Conservation (phyloP, 768 basidiomycete genomes). For the Peribolospora baueri region DNA sequence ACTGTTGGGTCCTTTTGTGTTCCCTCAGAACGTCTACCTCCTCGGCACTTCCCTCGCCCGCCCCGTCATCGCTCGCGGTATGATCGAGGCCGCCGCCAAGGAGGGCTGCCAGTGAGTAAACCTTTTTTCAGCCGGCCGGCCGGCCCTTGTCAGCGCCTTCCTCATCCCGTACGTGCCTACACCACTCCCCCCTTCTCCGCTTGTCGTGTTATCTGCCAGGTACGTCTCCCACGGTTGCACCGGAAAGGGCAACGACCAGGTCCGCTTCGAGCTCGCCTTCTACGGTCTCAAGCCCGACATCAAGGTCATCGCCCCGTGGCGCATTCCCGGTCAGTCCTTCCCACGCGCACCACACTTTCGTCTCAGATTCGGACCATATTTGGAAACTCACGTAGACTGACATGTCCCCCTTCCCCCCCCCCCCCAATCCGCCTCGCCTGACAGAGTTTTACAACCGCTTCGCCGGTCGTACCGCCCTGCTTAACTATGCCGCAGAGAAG, state of each 20-base stretch:
- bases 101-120: slow-evolving; percentile 79
- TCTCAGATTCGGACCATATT: too few species aligned
- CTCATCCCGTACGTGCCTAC: not conserved
- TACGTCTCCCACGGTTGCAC: slow-evolving; percentile 97
- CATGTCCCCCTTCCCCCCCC: not conserved
- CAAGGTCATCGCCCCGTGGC: slow-evolving; percentile 97
- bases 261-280: slow-evolving; percentile 96
- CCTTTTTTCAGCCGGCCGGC: not conserved
- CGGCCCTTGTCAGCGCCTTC: not conserved
- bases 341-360: not conserved
- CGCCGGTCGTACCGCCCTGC: slow-evolving; percentile 77
- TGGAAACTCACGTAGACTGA: not conserved
- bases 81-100: slow-evolving; percentile 74
- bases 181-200: not conserved
- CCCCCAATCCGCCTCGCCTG: not conserved
- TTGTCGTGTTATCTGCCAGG: slow-evolving; percentile 22
- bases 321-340: slow-evolving; percentile 46
- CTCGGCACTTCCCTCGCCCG: slow-evolving; percentile 93
- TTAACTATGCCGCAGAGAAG: slow-evolving; percentile 66
- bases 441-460: slow-evolving; percentile 92
- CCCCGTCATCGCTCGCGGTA: slow-evolving; percentile 94
- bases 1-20: not conserved
- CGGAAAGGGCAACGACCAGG: slow-evolving; percentile 98
- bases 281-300: slow-evolving; percentile 96
- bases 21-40: slow-evolving; percentile 62